Evolutionary conservation across 106 monocot species (phyloP).

Genomic region (Narthecium ossifragum): DNA sequence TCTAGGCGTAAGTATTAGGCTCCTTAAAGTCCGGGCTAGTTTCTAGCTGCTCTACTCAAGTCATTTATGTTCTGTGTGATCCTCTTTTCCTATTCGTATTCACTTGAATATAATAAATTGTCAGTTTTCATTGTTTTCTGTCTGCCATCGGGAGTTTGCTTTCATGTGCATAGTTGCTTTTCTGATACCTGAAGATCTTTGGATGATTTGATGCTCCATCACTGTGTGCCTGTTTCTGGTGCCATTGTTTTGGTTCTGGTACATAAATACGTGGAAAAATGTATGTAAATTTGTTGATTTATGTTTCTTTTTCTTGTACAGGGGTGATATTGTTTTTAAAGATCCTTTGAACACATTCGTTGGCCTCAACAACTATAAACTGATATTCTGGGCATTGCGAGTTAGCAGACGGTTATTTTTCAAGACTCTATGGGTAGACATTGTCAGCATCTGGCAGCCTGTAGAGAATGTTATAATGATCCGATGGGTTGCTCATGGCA

Average conservation of each 20-base stretch:
- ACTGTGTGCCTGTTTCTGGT: neutral
- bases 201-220: too few relatives aligned
- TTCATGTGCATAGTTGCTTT: too few relatives aligned
- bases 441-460: slow-evolving; percentile 77
- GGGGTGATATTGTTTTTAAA: slow-evolving; percentile 87
- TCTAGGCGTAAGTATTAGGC: too few relatives aligned
- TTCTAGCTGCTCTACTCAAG: too few relatives aligned
- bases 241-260: neutral
- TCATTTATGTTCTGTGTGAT: too few relatives aligned
- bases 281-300: too few relatives aligned
- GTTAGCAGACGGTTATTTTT: slow-evolving; percentile 54
- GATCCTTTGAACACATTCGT: slow-evolving; percentile 70
- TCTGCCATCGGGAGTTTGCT: too few relatives aligned
- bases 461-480: slow-evolving; percentile 69
- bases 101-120: too few relatives aligned
- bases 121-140: too few relatives aligned
- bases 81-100: too few relatives aligned
- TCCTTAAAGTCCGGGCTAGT: too few relatives aligned
- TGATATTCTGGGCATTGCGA: slow-evolving; percentile 54
- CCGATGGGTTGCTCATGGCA: slow-evolving; percentile 79
- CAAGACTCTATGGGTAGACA: slow-evolving; percentile 59
- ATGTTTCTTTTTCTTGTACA: slow-evolving; percentile 13
- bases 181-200: too few relatives aligned
- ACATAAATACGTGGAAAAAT: neutral
- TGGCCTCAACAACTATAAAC: slow-evolving; percentile 70